Conservation (phyloP, 2,329 filamentous ascomycete species). For the Catunica adiposa region DNA sequence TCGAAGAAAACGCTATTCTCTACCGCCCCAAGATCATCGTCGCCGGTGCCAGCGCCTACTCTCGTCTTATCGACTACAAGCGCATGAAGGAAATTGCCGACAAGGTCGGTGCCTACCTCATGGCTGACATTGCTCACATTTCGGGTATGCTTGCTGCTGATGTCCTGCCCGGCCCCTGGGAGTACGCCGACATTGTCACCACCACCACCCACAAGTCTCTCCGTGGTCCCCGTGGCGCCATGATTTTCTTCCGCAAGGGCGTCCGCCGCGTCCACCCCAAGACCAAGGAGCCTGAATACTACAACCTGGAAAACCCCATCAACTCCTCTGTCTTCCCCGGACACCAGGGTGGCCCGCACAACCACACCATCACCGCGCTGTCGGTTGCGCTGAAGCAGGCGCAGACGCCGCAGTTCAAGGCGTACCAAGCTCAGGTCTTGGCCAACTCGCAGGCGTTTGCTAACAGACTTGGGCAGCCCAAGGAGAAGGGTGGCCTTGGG, state of each 20-base stretch:
- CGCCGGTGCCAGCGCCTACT: conserved; percentile 89
- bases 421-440: conserved; percentile 81
- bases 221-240: conserved; percentile 81
- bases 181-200: conserved; percentile 82
- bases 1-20: conserved; percentile 71
- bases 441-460: conserved; percentile 83
- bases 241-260: conserved; percentile 97
- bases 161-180: conserved; percentile 79
- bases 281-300: conserved; percentile 69
- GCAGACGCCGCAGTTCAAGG: conserved; percentile 72
- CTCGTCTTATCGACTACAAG: conserved; percentile 86
- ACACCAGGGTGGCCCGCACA: conserved; percentile 94
- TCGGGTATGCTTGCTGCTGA: conserved; percentile 86
- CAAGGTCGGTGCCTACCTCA: conserved; percentile 79
- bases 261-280: conserved; percentile 70
- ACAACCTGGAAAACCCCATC: conserved; percentile 84
- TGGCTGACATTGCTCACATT: conserved; percentile 95
- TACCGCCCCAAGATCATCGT: conserved; percentile 95
- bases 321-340: conserved; percentile 96
- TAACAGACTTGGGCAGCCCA: conserved; percentile 44
- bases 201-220: conserved; percentile 97
- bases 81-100: conserved; percentile 82
- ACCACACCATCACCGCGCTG: conserved; percentile 95
- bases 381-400: conserved; percentile 91
- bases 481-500: conserved; percentile 60